A percentile compares a stretch with the other conserved stretches of the same genome.
Evolutionary conservation across 2,329 filamentous ascomycete species (phyloP).

Genomic region (Fusarium floridanum): DNA sequence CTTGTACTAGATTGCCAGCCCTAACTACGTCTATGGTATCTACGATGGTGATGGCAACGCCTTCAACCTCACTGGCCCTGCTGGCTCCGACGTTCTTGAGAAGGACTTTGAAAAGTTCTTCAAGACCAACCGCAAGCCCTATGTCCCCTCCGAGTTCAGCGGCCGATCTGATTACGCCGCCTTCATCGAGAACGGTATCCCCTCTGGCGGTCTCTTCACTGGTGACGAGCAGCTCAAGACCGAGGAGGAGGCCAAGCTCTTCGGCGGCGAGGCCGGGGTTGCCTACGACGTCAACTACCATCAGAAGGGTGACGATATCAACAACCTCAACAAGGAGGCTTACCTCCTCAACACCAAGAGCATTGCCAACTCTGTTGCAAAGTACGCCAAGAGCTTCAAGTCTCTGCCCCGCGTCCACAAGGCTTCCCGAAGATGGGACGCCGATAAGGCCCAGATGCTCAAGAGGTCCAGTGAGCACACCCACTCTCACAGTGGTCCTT

Average conservation of each 20-base stretch:
- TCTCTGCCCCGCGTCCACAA: conserved; percentile 48
- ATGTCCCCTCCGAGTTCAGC: conserved; percentile 73
- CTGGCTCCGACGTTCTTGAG: conserved; percentile 71
- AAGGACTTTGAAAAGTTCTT: conserved; percentile 70
- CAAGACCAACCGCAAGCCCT: conserved; percentile 59
- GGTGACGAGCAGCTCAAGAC: conserved; percentile 76
- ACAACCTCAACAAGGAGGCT: conserved; percentile 57
- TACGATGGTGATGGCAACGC: conserved; percentile 73
- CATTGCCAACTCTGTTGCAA: conserved; percentile 57
- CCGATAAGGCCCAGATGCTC: conserved; percentile 47
- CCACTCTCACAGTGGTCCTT: conserved; percentile 49
- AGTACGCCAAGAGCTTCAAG: conserved; percentile 56
- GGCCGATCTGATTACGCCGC: conserved; percentile 76
- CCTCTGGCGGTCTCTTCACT: conserved; percentile 77
- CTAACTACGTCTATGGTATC: conserved; percentile 65
- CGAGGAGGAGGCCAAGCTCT: conserved; percentile 67
- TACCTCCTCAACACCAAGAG: conserved; percentile 60
- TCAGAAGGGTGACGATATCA: conserved; percentile 57
- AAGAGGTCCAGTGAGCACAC: conserved; percentile 42
- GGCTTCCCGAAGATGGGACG: conserved; percentile 47
- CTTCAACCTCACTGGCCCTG: conserved; percentile 66
- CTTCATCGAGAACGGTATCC: conserved; percentile 75
- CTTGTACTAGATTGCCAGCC: conserved; percentile 55
- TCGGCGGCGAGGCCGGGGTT: conserved; percentile 71
- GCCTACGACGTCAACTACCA: conserved; percentile 63